A percentile compares a stretch with the other conserved stretches of the same genome.
Conservation (phyloP, 2,329 filamentous ascomycete genomes). For the Davidsoniella eucalypti region DNA sequence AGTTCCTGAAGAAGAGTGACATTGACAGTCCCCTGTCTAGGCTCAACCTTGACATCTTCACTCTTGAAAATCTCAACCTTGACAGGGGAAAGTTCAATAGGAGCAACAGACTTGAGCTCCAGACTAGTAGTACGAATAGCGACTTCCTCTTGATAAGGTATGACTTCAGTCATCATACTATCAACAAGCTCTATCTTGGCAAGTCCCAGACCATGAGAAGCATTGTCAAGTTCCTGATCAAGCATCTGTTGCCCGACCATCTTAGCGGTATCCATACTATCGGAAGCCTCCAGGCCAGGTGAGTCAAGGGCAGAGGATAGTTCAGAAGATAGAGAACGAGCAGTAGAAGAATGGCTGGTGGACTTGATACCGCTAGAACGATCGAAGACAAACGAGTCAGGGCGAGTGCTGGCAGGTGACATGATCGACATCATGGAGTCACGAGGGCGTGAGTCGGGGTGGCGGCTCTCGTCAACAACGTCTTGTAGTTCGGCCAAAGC, state of each 20-base stretch:
- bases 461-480: slow-evolving; percentile 60
- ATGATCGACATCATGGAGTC: slow-evolving; percentile 39
- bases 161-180: slow-evolving; percentile 6
- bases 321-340: slow-evolving; percentile 86
- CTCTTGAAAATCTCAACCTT: slow-evolving; percentile 2
- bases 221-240: slow-evolving; percentile 1
- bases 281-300: slow-evolving; percentile 39
- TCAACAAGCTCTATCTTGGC: slow-evolving; percentile 8
- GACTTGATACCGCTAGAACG: slow-evolving; percentile 56
- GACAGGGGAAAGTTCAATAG: slow-evolving; percentile 3
- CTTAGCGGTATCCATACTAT: slow-evolving; percentile 28
- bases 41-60: neutral
- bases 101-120: slow-evolving; percentile 2
- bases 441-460: slow-evolving; percentile 34
- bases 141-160: slow-evolving; percentile 5
- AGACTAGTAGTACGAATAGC: neutral
- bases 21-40: slow-evolving; percentile 14
- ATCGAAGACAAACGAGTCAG: slow-evolving; percentile 74
- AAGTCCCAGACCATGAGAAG: neutral
- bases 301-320: slow-evolving; percentile 75
- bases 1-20: slow-evolving; percentile 46
- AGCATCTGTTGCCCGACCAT: slow-evolving; percentile 16
- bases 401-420: slow-evolving; percentile 37
- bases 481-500: slow-evolving; percentile 76
- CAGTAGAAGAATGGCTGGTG: slow-evolving; percentile 49